phyloP scores from a whole-genome alignment of 1,284 basidiomycete genomes.

The Psilocybe mexicana region DNA sequence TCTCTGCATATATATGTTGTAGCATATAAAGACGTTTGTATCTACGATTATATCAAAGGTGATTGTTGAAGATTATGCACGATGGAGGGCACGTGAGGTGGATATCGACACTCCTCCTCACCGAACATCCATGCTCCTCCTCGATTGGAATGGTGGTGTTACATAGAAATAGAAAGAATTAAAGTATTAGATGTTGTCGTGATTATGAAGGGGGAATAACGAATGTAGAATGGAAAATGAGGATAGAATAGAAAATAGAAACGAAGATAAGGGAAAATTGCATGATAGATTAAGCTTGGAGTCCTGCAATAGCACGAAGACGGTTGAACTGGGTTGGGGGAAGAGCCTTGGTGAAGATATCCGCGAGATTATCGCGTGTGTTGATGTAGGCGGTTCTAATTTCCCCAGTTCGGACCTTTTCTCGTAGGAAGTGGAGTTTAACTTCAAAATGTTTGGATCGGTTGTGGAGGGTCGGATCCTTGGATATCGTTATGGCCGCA shows the following conservation, averaged over 20 bases:
- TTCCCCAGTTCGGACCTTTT: conserved; percentile 23
- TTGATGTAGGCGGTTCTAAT: conserved; percentile 23
- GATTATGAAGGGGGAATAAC: not conserved
- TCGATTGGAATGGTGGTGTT: not conserved
- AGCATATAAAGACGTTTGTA: not conserved
- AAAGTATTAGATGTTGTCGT: too few species aligned
- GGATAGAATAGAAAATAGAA: not conserved
- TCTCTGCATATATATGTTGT: not conserved
- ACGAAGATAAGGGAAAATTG: not conserved
- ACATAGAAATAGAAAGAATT: too few species aligned
- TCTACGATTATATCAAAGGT: not conserved
- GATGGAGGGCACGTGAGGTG: not conserved
- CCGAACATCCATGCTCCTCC: not conserved
- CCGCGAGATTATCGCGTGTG: conserved; percentile 20
- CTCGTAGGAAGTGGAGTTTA: conserved; percentile 25
- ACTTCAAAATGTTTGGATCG: conserved; percentile 21
- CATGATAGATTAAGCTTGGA: not conserved
- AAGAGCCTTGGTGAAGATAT: conserved; percentile 20
- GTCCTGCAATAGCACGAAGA: not conserved
- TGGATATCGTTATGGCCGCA: conserved; percentile 17
- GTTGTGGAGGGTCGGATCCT: conserved; percentile 17
- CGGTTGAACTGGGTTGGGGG: conserved; percentile 3
- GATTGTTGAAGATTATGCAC: not conserved
- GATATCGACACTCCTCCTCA: conserved; percentile 2
- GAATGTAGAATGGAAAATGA: not conserved